Evolutionary conservation across 768 basidiomycete species (phyloP).

Genomic region (Rickenella mellea): DNA sequence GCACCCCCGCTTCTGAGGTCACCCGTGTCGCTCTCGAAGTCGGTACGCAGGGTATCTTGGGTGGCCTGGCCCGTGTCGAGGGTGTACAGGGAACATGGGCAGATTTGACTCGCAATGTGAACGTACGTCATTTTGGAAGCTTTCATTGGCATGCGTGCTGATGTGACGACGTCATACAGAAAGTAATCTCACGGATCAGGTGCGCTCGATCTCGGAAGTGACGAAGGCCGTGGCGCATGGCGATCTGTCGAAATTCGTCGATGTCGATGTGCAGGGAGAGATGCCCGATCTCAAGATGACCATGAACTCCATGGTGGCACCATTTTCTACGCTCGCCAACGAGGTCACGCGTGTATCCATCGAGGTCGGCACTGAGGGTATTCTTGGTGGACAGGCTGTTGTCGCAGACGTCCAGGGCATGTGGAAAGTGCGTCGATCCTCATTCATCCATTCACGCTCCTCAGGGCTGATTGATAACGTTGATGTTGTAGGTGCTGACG

Average conservation of each 20-base stretch:
- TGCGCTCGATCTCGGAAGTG: constrained; percentile 84
- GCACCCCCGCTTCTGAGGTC: constrained; percentile 77
- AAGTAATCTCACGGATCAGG: constrained; percentile 86
- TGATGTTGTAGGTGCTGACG: constrained; percentile 14
- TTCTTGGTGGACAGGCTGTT: constrained; percentile 84
- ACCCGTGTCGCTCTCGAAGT: constrained; percentile 82
- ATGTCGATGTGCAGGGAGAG: constrained; percentile 91
- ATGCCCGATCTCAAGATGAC: constrained; percentile 81
- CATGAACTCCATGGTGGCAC: constrained; percentile 70
- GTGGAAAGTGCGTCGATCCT: constrained; percentile 60
- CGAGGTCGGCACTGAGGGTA: constrained; percentile 90
- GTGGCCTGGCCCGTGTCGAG: constrained; percentile 84
- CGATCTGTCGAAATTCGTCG: constrained; percentile 74
- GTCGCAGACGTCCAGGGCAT: constrained; percentile 92
- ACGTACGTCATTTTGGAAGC: constrained; percentile 37
- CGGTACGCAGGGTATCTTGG: constrained; percentile 83
- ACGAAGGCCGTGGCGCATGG: constrained; percentile 74
- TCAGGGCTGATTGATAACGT: constrained; percentile 19
- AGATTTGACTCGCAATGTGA: constrained; percentile 82
- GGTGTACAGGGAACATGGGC: constrained; percentile 93
- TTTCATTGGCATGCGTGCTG: no score
- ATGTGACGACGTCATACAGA: constrained; percentile 62
- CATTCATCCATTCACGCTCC: not conserved
- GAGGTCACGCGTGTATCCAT: constrained; percentile 88
- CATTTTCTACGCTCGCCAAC: constrained; percentile 62